These are phyloP conservation scores for Boletellus ananas DNA, from an alignment of 768 basidiomycete species.

Conservation along the genomic window DNA sequence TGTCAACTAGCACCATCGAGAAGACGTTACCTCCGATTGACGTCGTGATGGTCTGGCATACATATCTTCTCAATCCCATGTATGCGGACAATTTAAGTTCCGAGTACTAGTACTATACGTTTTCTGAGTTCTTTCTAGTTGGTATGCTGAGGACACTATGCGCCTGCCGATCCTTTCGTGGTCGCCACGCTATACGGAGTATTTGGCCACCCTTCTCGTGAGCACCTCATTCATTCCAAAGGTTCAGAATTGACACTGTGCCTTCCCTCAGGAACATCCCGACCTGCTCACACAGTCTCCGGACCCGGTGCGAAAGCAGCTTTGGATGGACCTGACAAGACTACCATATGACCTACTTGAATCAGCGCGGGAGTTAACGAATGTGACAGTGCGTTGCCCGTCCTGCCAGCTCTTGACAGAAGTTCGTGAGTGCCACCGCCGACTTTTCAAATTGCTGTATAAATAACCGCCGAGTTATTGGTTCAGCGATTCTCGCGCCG, in stretches of 20 bases:
- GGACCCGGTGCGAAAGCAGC: background rate
- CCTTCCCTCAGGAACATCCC: background rate
- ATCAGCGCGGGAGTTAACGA: constrained; percentile 15
- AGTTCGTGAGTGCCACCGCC: constrained; percentile 21
- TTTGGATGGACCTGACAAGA: constrained; percentile 1
- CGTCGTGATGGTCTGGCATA: constrained; percentile 40
- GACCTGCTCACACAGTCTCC: constrained; percentile 7
- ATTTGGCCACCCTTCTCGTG: constrained; percentile 10
- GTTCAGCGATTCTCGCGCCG: constrained; percentile 36
- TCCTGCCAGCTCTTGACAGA: constrained; percentile 15
- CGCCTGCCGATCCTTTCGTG: constrained; percentile 4
- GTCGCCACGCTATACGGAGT: constrained; percentile 10
- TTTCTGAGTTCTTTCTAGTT: constrained; percentile 7
- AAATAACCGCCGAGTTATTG: background rate
- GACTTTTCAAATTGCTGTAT: background rate
- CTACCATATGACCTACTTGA: constrained; percentile 23
- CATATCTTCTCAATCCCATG: constrained; percentile 39
- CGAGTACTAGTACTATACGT: background rate
- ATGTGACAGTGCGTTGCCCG: constrained; percentile 28
- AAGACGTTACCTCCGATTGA: constrained; percentile 34
- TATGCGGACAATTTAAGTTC: background rate
- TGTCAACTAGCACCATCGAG: background rate
- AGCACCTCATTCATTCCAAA: background rate
- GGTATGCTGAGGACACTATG: constrained; percentile 23
- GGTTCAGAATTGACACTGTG: background rate